phyloP scores from a whole-genome alignment of 2,329 filamentous ascomycete genomes.

The Fusarium nanum region DNA sequence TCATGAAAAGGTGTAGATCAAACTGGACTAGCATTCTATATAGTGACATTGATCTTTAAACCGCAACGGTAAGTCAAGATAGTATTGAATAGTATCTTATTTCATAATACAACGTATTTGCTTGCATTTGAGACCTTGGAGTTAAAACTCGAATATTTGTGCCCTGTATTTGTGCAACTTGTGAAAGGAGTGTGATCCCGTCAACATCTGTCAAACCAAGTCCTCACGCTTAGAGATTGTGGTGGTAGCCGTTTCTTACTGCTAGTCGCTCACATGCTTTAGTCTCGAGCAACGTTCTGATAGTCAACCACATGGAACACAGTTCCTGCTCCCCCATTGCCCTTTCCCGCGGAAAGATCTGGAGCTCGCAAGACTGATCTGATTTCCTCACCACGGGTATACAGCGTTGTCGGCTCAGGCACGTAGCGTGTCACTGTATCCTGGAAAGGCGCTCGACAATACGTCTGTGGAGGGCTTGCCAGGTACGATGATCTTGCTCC shows the following conservation, averaged over 20 bases:
- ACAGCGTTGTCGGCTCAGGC: conserved; percentile 8
- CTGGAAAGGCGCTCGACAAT: conserved; percentile 17
- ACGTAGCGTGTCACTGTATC: conserved; percentile 12
- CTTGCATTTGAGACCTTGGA: conserved; percentile 5
- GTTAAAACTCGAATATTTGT: conserved; percentile 2
- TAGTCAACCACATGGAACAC: conserved; percentile 16
- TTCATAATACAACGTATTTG: conserved; percentile 38
- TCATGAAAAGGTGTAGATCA: neutral
- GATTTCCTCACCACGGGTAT: conserved; percentile 9
- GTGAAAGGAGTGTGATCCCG: conserved; percentile 26
- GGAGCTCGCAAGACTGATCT: conserved; percentile 23
- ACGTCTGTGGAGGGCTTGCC: conserved; percentile 1
- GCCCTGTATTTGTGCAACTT: neutral
- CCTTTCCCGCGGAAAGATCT: conserved; percentile 4
- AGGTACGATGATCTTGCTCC: conserved; percentile 5
- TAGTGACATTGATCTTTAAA: neutral
- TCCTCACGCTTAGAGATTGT: neutral
- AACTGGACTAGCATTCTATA: no score
- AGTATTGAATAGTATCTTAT: neutral
- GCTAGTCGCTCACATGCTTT: neutral
- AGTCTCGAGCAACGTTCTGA: conserved; percentile 16
- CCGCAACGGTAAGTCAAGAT: conserved; percentile 11
- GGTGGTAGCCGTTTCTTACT: neutral
- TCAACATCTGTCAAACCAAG: neutral
- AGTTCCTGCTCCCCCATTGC: neutral